Percentiles rank a stretch among this genome's conserved stretches.
Conservation (phyloP, 306 rosid species). For the Quercus dentata region DNA sequence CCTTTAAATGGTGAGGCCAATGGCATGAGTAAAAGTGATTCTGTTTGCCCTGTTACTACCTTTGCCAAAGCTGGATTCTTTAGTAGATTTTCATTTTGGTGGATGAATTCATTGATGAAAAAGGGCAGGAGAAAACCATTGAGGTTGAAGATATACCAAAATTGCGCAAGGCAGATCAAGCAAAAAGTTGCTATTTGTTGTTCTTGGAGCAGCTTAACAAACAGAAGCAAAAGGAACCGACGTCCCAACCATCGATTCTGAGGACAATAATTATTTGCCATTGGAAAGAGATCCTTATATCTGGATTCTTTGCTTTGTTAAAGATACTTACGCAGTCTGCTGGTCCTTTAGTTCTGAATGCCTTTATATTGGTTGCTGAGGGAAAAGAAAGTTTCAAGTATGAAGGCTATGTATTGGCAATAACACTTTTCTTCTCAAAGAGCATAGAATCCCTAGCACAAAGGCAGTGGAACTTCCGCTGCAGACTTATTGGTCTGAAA, state of each 20-base stretch:
- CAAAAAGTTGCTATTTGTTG: constrained; percentile 59
- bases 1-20: constrained; percentile 54
- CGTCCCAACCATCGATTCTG: constrained; percentile 52
- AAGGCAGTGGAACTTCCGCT: constrained; percentile 85
- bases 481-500: constrained; percentile 68
- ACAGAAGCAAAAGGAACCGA: constrained; percentile 38
- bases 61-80: constrained; percentile 67
- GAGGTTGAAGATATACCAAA: constrained; percentile 64
- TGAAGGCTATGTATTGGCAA: constrained; percentile 66
- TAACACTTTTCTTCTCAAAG: constrained; percentile 56
- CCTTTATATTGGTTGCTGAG: constrained; percentile 77
- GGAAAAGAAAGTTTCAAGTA: constrained; percentile 73
- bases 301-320: constrained; percentile 76
- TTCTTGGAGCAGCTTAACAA: constrained; percentile 51
- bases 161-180: constrained; percentile 61
- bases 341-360: constrained; percentile 79
- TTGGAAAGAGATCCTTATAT: constrained; percentile 58
- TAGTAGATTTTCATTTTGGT: constrained; percentile 61
- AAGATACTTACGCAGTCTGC: constrained; percentile 63
- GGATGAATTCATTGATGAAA: constrained; percentile 86
- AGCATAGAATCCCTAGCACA: constrained; percentile 69
- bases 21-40: constrained; percentile 22
- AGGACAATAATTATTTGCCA: constrained; percentile 58
- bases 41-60: constrained; percentile 31
- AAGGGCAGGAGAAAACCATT: constrained; percentile 62